phyloP scores from a whole-genome alignment of 257 asterid genomes.

The Solanum clarkiae region DNA sequence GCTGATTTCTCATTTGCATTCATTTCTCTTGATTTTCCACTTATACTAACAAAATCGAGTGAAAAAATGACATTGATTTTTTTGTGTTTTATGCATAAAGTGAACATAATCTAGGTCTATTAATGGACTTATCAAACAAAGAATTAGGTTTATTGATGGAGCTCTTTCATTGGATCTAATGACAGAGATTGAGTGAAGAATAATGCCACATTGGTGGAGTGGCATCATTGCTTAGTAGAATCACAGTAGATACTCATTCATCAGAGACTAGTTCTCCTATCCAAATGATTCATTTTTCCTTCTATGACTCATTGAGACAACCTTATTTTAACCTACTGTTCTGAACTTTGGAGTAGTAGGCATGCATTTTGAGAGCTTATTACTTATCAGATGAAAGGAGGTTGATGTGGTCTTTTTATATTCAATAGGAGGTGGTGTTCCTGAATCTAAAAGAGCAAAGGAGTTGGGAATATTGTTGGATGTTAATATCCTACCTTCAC shows the following conservation, averaged over 20 bases:
- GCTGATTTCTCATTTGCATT: background rate
- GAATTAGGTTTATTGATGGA: background rate
- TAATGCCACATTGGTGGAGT: background rate
- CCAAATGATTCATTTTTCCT: background rate
- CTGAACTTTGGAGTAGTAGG: conserved; percentile 1
- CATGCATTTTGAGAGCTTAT: background rate
- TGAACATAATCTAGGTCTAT: background rate
- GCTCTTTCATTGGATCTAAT: background rate
- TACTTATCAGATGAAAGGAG: background rate
- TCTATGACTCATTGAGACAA: background rate
- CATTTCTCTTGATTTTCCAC: background rate
- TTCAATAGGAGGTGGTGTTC: conserved; percentile 81
- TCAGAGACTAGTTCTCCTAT: background rate
- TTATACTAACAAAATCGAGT: background rate
- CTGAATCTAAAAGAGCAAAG: conserved; percentile 69
- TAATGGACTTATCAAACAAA: background rate
- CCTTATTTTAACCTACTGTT: background rate
- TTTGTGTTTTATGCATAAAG: background rate
- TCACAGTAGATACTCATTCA: background rate
- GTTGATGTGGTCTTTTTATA: conserved; percentile 2
- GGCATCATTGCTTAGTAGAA: background rate
- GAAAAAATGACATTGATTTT: background rate
- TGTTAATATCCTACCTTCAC: conserved; percentile 46
- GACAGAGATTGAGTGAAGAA: background rate
- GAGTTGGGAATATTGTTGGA: conserved; percentile 56